Evolutionary conservation across 352 stramenopile species (phyloP).

Genomic region (Labyrinthula sp.): DNA sequence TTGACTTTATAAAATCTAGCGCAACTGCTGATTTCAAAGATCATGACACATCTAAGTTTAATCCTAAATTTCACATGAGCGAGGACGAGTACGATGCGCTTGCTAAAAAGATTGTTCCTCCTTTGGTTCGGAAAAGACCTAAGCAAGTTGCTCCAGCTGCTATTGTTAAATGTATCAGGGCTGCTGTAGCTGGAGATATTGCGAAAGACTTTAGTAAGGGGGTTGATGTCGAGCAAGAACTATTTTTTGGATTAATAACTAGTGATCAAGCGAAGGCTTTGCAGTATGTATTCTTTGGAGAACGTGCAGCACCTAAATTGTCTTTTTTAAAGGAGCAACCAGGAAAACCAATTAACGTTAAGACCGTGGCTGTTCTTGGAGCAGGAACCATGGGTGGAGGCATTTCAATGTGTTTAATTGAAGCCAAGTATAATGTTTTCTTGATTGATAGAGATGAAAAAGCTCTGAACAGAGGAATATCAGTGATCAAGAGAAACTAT

Average conservation of each 20-base stretch:
- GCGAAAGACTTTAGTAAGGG: slow-evolving; percentile 39
- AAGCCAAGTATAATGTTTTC: slow-evolving; percentile 58
- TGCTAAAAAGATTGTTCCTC: slow-evolving; percentile 29
- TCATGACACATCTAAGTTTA: slow-evolving; percentile 42
- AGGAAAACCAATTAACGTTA: slow-evolving; percentile 59
- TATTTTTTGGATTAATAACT: slow-evolving; percentile 56
- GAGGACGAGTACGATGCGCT: slow-evolving; percentile 43
- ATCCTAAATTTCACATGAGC: slow-evolving; percentile 25
- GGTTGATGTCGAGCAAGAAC: slow-evolving; percentile 39
- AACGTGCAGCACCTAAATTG: slow-evolving; percentile 47
- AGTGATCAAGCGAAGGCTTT: slow-evolving; percentile 47
- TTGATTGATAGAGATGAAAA: slow-evolving; percentile 50
- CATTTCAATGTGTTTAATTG: slow-evolving; percentile 78
- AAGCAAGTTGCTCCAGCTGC: slow-evolving; percentile 39
- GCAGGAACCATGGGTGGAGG: slow-evolving; percentile 85
- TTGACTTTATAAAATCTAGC: too few species aligned
- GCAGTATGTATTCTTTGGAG: slow-evolving; percentile 56
- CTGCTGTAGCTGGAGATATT: slow-evolving; percentile 35
- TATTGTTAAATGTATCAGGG: slow-evolving; percentile 40
- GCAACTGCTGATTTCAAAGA: too few species aligned
- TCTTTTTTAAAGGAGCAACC: slow-evolving; percentile 52
- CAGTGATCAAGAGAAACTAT: slow-evolving; percentile 48
- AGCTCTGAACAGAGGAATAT: slow-evolving; percentile 42
- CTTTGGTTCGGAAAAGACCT: slow-evolving; percentile 22
- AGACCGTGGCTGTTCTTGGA: slow-evolving; percentile 72